Evolutionary conservation across 2,329 filamentous ascomycete species (phyloP).

Genomic region (Cordyceps fumosorosea): DNA sequence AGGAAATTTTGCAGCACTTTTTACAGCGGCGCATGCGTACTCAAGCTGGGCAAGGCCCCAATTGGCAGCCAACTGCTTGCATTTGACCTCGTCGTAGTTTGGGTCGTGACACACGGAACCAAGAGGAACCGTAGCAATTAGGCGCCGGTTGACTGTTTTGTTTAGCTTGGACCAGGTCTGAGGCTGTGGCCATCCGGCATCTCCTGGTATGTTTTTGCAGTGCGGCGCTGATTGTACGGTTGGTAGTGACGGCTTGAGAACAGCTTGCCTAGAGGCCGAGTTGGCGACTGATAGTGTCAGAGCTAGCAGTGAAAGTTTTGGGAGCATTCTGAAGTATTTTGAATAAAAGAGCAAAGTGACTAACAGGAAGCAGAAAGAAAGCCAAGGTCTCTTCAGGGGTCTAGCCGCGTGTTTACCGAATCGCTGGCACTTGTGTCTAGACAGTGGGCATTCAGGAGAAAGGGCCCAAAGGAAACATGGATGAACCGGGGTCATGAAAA

Average conservation of each 20-base stretch:
- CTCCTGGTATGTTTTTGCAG: neutral
- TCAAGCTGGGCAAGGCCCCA: neutral
- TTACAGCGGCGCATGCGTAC: neutral
- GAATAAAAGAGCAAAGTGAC: too few species aligned
- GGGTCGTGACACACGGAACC: neutral
- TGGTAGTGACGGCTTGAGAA: neutral
- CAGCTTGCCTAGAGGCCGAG: neutral
- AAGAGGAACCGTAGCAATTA: neutral
- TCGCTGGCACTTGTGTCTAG: too few species aligned
- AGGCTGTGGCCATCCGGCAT: neutral
- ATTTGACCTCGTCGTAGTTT: neutral
- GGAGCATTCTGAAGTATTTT: too few species aligned
- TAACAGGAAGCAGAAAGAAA: too few species aligned
- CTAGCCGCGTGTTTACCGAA: too few species aligned
- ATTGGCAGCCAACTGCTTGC: neutral
- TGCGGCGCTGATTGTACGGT: neutral
- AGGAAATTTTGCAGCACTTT: neutral
- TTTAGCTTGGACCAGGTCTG: neutral
- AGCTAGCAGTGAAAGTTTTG: too few species aligned
- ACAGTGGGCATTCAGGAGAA: too few species aligned
- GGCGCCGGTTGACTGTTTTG: neutral
- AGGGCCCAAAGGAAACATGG: too few species aligned
- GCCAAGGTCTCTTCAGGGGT: too few species aligned
- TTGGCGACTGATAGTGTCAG: too few species aligned
- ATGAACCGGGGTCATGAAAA: too few species aligned